Evolutionary conservation across 805 yeast species (phyloP), one percentile per base, ranked within the genome.

Genomic region (Barnettozyma siamensis): DNA sequence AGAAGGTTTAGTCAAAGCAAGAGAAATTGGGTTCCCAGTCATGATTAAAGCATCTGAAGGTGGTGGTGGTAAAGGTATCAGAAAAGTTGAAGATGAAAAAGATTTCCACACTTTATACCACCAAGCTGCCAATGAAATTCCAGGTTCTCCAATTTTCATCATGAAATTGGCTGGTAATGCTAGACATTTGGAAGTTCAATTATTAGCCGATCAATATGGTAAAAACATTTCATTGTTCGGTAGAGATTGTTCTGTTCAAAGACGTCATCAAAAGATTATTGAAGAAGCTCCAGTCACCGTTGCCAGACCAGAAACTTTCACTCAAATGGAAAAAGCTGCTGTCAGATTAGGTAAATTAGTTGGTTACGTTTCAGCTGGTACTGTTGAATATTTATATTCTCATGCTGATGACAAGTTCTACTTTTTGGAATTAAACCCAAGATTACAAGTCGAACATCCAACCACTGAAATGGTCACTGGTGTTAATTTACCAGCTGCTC

Each of bases 51-150:
- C 99, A 37, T 88, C 97, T 44, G 99, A 93, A 79, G 99, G 99
- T 73, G 99, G 99, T 67, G 99, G 99, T 70, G 99, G 99, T 73
- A 93, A 93, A 70, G 99, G 99, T 77, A 93, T 93, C 65, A 83
- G 99, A 72, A 88, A 88, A 67, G 98, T 88, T 50, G 95, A 86
- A 43, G 62, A 72, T 48, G 96, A 84, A 64, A 80, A 78, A 49
- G 85, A 88, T 56, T 93, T 93, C 52, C 58, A 72, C 32, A 48
- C 86, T 21, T 67, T 85, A 48, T 93, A 91, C 63, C 80, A 81
- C 53, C 99, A 93, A 71, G 99, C 97, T 35, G 87, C 95, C 40
- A 85, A 85, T 55, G 99, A 93, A 71, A 91, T 93, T 40, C 99
- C 99, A 21, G 99, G 99, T 49, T 93, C 98, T 44, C 99, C 99